phyloP scores from a whole-genome alignment of 108 stramenopile genomes.

The Craspedostauros australis region DNA sequence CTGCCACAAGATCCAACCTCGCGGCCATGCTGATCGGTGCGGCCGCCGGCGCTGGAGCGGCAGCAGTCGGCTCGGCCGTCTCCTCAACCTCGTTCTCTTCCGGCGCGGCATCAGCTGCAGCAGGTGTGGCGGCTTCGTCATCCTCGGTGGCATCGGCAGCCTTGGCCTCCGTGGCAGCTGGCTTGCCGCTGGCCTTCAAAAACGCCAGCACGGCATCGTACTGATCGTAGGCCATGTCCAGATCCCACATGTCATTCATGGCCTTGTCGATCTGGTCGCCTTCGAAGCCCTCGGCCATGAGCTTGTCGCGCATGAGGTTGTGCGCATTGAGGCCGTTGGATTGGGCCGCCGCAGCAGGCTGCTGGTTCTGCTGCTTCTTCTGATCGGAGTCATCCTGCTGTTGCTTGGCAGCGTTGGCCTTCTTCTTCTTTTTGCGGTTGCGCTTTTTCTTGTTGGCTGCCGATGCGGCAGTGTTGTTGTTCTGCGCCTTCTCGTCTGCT shows the following conservation, averaged over 20 bases:
- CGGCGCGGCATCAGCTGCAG: not conserved
- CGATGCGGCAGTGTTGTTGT: too few species aligned
- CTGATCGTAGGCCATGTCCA: constrained; percentile 27
- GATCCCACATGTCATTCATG: constrained; percentile 44
- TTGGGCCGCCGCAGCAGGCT: too few species aligned
- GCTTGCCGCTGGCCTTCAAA: constrained; percentile 4
- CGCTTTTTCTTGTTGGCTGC: constrained; percentile 18
- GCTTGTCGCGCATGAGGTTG: constrained; percentile 6
- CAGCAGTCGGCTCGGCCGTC: not conserved
- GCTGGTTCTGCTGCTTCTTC: not conserved
- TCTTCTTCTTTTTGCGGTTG: constrained; percentile 15
- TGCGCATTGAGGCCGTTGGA: constrained; percentile 15
- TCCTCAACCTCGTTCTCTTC: not conserved
- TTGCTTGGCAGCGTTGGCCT: not conserved
- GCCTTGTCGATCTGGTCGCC: constrained; percentile 22
- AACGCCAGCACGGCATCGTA: constrained; percentile 20
- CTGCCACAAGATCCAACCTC: constrained; percentile 27
- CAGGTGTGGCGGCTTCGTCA: not conserved
- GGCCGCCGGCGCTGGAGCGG: too few species aligned
- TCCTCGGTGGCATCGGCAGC: constrained; percentile 4
- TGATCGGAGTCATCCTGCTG: not conserved
- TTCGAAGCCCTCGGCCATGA: constrained; percentile 15
- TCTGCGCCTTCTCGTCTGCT: too few species aligned
- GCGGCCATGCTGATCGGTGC: constrained; percentile 9
- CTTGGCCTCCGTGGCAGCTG: not conserved